Evolutionary conservation across 805 yeast genomes (phyloP), one percentile per base, ranked within the genome.

Genomic region (Barnettozyma pratensis): DNA sequence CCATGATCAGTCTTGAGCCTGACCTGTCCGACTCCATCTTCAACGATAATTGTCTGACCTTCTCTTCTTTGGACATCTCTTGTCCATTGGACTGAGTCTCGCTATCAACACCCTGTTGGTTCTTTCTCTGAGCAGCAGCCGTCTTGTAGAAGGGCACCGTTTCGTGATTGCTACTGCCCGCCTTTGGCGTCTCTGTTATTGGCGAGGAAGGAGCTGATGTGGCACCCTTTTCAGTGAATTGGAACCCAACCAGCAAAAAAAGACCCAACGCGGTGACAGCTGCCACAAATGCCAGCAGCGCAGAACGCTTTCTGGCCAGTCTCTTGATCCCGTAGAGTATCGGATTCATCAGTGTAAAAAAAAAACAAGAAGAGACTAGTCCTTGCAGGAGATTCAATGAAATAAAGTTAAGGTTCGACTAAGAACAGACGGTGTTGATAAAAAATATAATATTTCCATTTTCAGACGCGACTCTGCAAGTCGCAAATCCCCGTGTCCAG

Each of bases 1-100:
- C 74, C 30, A 60, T 46, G 30, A 61, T 60, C 43, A 72, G 50
- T 37, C 66, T 56, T 7, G 68, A 56, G 0, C 70, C 69, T 28
- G 63, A 54, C 37, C 62, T 63, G 46, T 69, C 73, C 19, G 59
- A 57, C 9, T 57, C 63, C 37, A 62, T 50, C 19, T 59, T 54
- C 25, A 57, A 37, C 2, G 59, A 46, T 1, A 63, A 56, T 37
- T 58, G 54, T 42, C 54, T 58, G 14, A 62, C 48, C 40, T 49
- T 57, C 39, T 54, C 58, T 29, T 43, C 14, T 26, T 41, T 35
- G 28, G 43, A 29, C 31, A 37, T n/a, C 14, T 45, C 36, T 19
- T 36, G 31, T 25, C 41, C 43, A 28, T 29, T 38, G 25, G 7
- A 14, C 31, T 30, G 28, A 12, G 31, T 12, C 19, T 37, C 31